Evolutionary conservation across 345 rosid genomes (phyloP).

Genomic region (Cardiospermum halicacabum): DNA sequence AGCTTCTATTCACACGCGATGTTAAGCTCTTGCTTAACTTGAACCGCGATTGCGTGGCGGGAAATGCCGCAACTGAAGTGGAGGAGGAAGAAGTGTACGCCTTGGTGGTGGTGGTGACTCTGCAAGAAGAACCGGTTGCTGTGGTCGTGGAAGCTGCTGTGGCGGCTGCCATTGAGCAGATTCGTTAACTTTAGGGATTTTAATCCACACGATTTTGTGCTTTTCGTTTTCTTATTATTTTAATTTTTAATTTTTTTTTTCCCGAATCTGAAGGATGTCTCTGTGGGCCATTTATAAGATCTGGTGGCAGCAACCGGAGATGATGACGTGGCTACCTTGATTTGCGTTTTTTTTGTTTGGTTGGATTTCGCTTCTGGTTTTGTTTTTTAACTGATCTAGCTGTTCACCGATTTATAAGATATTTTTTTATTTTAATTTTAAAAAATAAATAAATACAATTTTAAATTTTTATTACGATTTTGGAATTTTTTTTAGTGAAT

Average conservation of each 20-base stretch:
- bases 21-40: constrained; percentile 20
- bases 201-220: neutral
- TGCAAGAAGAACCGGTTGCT: neutral
- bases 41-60: constrained; percentile 18
- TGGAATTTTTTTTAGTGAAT: no score
- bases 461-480: no score
- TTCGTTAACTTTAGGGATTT: neutral
- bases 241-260: neutral
- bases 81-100: no score
- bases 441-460: no score
- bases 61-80: constrained; percentile 18
- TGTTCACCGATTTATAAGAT: no score
- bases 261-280: neutral
- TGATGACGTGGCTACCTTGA: no score
- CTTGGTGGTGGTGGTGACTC: constrained; percentile 10
- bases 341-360: no score
- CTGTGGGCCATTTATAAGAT: no score
- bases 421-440: no score
- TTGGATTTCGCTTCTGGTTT: no score
- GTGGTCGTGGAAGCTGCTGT: constrained; percentile 19
- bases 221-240: neutral
- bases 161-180: neutral
- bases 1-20: constrained; percentile 1
- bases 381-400: no score
- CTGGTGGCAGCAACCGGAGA: no score